Evolutionary conservation across 495 filamentous ascomycete genomes (phyloP), one percentile per base, ranked within the genome.

Genomic region (Podospora comata): DNA sequence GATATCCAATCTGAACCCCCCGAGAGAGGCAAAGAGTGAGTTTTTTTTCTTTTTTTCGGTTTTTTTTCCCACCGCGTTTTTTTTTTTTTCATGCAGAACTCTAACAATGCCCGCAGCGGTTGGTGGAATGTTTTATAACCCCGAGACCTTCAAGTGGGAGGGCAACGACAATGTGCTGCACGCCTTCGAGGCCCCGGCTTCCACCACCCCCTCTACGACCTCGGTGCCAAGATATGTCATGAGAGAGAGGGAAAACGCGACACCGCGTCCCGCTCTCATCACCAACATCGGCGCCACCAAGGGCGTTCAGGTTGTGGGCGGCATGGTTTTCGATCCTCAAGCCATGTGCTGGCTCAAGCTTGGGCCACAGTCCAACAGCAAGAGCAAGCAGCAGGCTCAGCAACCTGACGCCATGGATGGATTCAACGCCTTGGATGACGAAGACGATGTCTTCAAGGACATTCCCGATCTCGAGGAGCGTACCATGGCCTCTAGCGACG

Each of bases 271-370:
- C 0, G 93, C 93, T n/a, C 86, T 99, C 15, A 99, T 99, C 74
- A 91, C 92, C 65, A 95, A 97, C 73, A 89, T 95, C 69, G 88
- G 89, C 62, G 80, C 88, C 4, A 83, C 84, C 64, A 85, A 87
- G 70, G 93, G 91, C 68, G 91, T 97, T 15, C 94, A 97, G 79
- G 90, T 96, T 30, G 92, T 96, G 67, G 90, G 92, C 26, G 92
- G 91, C 71, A 99, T 99, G 95, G 89, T 99, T 27, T 99, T 98
- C 77, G 95, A 99, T 78, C 96, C 96, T 6, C 88, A 89, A 64
- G 91, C 90, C 64, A 99, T 97, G 94, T 92, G 91, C 77, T 97
- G 94, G 94, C 84, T 97, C 34, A 95, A 93, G 75, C 80, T 91
- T 28, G 85, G 80, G 2, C 79, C 83, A 1, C 74, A 76, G 16